phyloP scores from a whole-genome alignment of 2,329 filamentous ascomycete genomes.

The Xylariaceae sp. region DNA sequence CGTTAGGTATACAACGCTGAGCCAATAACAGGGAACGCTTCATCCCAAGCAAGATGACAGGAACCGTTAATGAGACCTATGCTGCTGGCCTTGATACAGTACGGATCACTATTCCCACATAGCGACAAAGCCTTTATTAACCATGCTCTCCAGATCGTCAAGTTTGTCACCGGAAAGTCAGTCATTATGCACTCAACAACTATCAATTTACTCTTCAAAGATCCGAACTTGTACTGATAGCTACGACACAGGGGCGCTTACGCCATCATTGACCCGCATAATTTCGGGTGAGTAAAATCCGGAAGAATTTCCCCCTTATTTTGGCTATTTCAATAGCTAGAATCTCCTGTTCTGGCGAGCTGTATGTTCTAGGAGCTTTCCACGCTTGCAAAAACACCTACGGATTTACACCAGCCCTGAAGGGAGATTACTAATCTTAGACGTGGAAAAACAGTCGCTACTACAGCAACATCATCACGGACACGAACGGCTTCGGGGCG shows the following conservation, averaged over 20 bases:
- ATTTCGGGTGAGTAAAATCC: slow-evolving; percentile 65
- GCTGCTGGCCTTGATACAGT: slow-evolving; percentile 36
- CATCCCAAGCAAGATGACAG: slow-evolving; percentile 54
- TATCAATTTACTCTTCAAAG: too few species aligned
- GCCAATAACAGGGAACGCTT: slow-evolving; percentile 58
- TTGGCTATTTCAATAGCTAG: too few species aligned
- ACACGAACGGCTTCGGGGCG: slow-evolving; percentile 57
- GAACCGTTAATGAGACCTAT: slow-evolving; percentile 39
- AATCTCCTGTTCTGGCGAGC: too few species aligned
- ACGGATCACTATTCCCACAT: slow-evolving; percentile 7
- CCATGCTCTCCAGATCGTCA: slow-evolving; percentile 30
- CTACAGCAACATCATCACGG: slow-evolving; percentile 59
- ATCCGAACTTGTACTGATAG: too few species aligned
- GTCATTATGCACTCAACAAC: neutral
- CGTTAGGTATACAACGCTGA: slow-evolving; percentile 25
- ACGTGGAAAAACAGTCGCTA: too few species aligned
- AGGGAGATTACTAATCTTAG: too few species aligned
- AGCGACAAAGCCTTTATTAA: slow-evolving; percentile 7
- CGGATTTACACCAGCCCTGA: too few species aligned
- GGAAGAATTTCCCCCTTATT: too few species aligned
- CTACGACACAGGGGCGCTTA: slow-evolving; percentile 55
- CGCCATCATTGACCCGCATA: slow-evolving; percentile 65
- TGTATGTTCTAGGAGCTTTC: too few species aligned
- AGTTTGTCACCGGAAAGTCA: slow-evolving; percentile 33
- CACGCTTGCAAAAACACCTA: too few species aligned